phyloP scores from a whole-genome alignment of 345 rosid genomes.

The Camelina hispida region DNA sequence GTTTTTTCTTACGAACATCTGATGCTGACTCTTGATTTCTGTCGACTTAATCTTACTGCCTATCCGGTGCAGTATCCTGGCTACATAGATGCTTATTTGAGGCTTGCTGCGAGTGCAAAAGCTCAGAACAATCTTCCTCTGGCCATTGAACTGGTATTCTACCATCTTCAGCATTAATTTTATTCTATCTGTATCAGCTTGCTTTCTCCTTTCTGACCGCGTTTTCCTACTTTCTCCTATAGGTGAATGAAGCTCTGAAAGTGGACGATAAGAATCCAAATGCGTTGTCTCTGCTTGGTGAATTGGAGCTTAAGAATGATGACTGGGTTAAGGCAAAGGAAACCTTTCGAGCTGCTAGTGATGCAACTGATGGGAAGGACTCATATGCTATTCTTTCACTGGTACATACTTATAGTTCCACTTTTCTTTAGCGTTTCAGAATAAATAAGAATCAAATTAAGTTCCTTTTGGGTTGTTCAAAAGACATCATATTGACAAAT shows the following conservation, averaged over 20 bases:
- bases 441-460: not conserved
- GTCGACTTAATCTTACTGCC: constrained; percentile 24
- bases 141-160: constrained; percentile 92
- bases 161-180: constrained; percentile 20
- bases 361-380: constrained; percentile 93
- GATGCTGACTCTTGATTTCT: constrained; percentile 16
- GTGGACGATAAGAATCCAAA: constrained; percentile 85
- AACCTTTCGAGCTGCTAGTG: constrained; percentile 94
- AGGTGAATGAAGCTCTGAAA: constrained; percentile 94
- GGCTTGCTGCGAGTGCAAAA: constrained; percentile 94
- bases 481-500: not conserved
- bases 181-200: not conserved
- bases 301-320: constrained; percentile 96
- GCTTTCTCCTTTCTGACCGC: constrained; percentile 30
- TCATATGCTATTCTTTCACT: constrained; percentile 91
- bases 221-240: constrained; percentile 15
- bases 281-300: constrained; percentile 96
- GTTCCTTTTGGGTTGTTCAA: constrained; percentile 16
- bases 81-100: constrained; percentile 88
- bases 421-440: not conserved
- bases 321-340: constrained; percentile 99
- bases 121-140: constrained; percentile 83
- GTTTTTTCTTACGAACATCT: constrained; percentile 11
- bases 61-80: constrained; percentile 73
- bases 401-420: constrained; percentile 49